Conservation (phyloP, 179 eudicot species). For the Beta lomatogona region DNA sequence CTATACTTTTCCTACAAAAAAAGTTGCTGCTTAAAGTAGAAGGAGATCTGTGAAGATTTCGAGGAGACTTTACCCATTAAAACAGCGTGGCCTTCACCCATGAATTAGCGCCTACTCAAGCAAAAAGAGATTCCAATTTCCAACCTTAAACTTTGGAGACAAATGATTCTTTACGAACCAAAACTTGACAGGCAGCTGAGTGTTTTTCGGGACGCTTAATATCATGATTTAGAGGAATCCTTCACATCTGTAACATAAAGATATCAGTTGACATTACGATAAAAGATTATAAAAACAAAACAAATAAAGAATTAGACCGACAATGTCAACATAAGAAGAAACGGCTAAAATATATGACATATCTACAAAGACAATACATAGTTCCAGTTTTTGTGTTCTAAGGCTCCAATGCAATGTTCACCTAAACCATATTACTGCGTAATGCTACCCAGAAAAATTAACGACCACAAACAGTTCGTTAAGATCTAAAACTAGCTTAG, state of each 20-base stretch:
- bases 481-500: too few relatives aligned
- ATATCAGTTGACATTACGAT: background rate
- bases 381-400: background rate
- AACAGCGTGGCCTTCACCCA: too few relatives aligned
- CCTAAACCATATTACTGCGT: background rate
- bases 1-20: too few relatives aligned
- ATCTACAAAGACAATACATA: background rate
- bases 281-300: background rate
- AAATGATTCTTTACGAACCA: conserved; percentile 98
- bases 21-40: too few relatives aligned
- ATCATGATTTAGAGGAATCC: conserved; percentile 96
- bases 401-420: background rate
- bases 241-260: conserved; percentile 68
- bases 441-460: background rate
- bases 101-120: background rate
- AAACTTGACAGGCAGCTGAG: conserved; percentile 88
- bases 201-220: conserved; percentile 84
- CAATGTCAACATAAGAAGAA: background rate
- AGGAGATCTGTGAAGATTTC: too few relatives aligned
- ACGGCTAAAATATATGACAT: background rate
- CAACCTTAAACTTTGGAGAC: conserved; percentile 96
- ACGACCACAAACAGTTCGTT: background rate
- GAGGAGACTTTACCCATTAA: too few relatives aligned
- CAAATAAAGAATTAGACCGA: background rate
- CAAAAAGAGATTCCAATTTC: conserved; percentile 35